Base-by-base conservation (phyloP, 345 rosid species). In the Eucalyptus viminalis region DNA sequence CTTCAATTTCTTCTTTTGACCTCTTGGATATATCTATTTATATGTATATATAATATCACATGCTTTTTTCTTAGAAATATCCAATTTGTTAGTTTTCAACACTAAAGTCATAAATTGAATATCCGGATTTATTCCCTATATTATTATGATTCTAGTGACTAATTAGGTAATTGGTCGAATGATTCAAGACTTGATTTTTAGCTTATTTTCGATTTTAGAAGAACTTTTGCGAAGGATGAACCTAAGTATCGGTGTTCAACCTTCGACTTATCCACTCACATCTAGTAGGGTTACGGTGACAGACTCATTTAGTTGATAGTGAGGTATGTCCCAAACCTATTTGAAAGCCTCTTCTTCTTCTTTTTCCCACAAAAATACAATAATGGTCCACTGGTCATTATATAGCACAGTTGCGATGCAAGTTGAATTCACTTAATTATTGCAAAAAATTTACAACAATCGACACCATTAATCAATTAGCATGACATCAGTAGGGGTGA, bases 301-400 rank as follows among this genome's bases (percentile, higher is more conserved):
- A 1, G 11, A 17, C 11, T 65, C 3, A 8, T 8, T 9, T 89
- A 87, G 91, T 72, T 89, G n/a, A n/a, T 15, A 83, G 4, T 10
- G 81, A 72, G 13, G 8, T 17, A 72, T 5, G 44, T 72, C 14
- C 8, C 25, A 6, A 72, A 9, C 14, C 14, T 22, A 34, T 34
- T 3, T 72, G 6, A 72, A 72, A 37, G 8, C 45, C 15, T 62
- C 4, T 13, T 27, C 6, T 34, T 67, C 31, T 1, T 0, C n/a
- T 67, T n/a, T 72, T 69, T 69, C 6, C 22, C 24, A 16, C 24
- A 16, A 62, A 37, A 34, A 21, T 37, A 11, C 22, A 40, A 37
- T 19, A 19, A 76, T 76, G 47, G 83, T 37, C 83, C 83, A 37
- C 2, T 76, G 27, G 45, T 76, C 27, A 76, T 76, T 11, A 37